Conservation (phyloP, 768 basidiomycete species). For the Phaeolepiota aurea region DNA sequence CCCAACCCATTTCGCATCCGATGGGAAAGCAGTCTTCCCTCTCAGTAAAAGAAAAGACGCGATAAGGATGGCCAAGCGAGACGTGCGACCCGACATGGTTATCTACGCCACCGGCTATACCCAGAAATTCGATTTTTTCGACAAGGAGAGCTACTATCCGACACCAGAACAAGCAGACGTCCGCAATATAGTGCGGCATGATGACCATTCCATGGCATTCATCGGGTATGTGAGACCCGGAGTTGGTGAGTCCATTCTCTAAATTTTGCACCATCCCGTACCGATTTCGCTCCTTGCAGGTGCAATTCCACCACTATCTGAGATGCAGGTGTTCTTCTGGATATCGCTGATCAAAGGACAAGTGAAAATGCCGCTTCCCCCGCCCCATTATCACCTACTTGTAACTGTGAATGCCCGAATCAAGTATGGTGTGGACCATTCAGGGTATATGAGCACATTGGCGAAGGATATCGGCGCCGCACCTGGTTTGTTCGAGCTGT, state of each 20-base stretch:
- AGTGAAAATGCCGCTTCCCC: conserved; percentile 31
- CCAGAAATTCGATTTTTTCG: conserved; percentile 34
- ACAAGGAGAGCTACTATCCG: conserved; percentile 26
- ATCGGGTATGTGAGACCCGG: conserved; percentile 53
- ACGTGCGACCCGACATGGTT: conserved; percentile 38
- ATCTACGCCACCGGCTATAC: conserved; percentile 42
- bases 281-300: conserved; percentile 21
- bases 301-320: conserved; percentile 51
- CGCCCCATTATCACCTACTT: conserved; percentile 47
- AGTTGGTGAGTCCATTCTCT: conserved; percentile 31
- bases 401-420: conserved; percentile 42
- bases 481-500: conserved; percentile 39
- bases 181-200: conserved; percentile 30
- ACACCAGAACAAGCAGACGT: conserved; percentile 33
- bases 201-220: conserved; percentile 41
- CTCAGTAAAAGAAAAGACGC: conserved; percentile 31
- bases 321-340: conserved; percentile 55
- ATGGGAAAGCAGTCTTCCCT: conserved; percentile 40
- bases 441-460: conserved; percentile 46
- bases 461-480: conserved; percentile 50
- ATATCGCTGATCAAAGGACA: conserved; percentile 36
- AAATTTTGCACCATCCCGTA: neutral
- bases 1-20: conserved; percentile 31
- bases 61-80: conserved; percentile 26
- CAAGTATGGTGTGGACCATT: conserved; percentile 53